Conservation (phyloP, 345 rosid genomes). For the Murraya koenigii region DNA sequence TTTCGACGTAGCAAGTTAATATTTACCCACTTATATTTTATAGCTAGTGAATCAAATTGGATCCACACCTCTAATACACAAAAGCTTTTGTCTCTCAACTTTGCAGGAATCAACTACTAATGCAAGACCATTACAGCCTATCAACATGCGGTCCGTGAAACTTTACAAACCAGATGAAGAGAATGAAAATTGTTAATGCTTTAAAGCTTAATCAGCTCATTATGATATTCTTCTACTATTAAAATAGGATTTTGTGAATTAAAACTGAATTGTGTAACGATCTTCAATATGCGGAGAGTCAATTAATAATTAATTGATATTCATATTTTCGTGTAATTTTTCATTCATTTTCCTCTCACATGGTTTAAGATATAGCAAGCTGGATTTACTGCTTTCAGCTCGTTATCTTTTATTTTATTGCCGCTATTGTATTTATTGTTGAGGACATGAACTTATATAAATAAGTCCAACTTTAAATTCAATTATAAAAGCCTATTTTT, state of each 20-base stretch:
- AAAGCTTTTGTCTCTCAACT: not conserved
- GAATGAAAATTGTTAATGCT: conserved; percentile 1
- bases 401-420: no score
- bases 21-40: no score
- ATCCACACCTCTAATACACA: no score
- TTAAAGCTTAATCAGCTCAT: not conserved
- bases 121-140: conserved; percentile 65
- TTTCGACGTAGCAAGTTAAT: no score
- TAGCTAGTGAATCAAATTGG: no score
- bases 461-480: not conserved
- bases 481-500: no score
- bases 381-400: not conserved
- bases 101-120: conserved; percentile 56
- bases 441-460: not conserved
- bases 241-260: not conserved
- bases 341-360: not conserved
- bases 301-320: not conserved
- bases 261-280: no score
- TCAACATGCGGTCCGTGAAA: conserved; percentile 39
- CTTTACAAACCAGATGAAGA: conserved; percentile 40
- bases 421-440: not conserved
- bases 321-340: not conserved
- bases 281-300: not conserved
- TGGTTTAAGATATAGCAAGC: not conserved
- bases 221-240: no score